A percentile compares a stretch with the other conserved stretches of the same genome.
Conservation (phyloP, 495 filamentous ascomycete species). For the Neurospora pannonica region DNA sequence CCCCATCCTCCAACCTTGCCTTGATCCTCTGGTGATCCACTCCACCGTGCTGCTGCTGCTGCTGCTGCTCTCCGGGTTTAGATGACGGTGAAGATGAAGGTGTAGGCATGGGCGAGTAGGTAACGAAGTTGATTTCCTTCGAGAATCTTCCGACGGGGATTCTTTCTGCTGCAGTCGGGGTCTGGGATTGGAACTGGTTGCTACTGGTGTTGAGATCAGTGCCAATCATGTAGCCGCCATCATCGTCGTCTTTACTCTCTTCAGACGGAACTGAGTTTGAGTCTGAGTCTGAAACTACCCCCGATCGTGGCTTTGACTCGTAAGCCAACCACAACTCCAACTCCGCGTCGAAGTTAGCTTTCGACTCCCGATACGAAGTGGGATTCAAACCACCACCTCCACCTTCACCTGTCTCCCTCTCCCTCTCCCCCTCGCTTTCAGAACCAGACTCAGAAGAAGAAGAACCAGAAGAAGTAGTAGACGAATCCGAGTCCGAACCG, state of each 20-base stretch:
- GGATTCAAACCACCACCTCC: background rate
- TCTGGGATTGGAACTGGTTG: background rate
- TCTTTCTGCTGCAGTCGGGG: background rate
- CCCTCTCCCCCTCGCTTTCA: too few relatives aligned
- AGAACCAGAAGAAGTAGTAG: background rate
- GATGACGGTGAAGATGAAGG: background rate
- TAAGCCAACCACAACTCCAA: background rate
- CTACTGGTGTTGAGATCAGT: too few relatives aligned
- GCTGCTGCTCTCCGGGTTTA: background rate
- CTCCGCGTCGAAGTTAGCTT: background rate
- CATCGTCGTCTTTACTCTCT: too few relatives aligned
- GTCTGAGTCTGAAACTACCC: background rate
- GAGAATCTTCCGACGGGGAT: background rate
- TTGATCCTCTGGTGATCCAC: slow-evolving; percentile 56
- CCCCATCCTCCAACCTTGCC: slow-evolving; percentile 60
- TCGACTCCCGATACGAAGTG: background rate
- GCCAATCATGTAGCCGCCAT: too few relatives aligned
- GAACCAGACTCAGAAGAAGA: background rate
- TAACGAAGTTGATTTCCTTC: background rate
- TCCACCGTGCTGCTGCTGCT: slow-evolving; percentile 33
- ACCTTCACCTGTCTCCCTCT: background rate
- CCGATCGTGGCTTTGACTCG: background rate
- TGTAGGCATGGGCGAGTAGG: background rate
- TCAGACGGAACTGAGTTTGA: too few relatives aligned
- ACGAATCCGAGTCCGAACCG: background rate